Base-by-base conservation (phyloP, 768 basidiomycete genomes). In the Albatrellus ellisii region DNA sequence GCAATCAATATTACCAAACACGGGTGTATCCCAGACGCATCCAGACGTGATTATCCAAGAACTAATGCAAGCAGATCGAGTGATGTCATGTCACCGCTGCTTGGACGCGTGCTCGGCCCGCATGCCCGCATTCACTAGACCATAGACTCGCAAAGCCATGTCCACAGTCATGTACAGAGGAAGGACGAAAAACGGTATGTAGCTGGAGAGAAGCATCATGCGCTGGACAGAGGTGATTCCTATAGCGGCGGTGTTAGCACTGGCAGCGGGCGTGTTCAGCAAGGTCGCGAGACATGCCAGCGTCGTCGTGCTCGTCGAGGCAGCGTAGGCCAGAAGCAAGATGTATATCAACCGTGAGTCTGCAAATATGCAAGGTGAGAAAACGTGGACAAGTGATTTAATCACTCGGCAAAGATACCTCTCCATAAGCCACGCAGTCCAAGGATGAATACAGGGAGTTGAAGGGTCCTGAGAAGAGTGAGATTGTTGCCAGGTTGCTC, bases 221-320 rank as follows among this genome's bases (percentile, higher is more conserved):
- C 69, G 65, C 47, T 90, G 79, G 36, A 83, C 45, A 15, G 70
- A 64, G 20, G 59, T 51, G 3, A 64, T 45, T 1, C 56, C 53
- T 3, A 56, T 42, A 25, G 56, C 55, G 12, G 57, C 45, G 1
- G 64, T 59, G 20, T 56, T 51, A 1, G 47, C 39, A n/a, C 59
- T 60, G 26, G 68, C 60, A 20, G 62, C 51, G 0, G 75, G 75
- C 2, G 70, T 69, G 15, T 67, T 59, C n/a, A 86, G 56, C 26
- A 89, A 56, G 24, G 72, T 63, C 10, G 66, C 59, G 36, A 91
- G 56, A 53, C 82, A 86, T 0, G 88, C 75, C 26, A 86, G 59
- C 11, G 80, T 79, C 0, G 87, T 88, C 0, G 85, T 90, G 0
- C 73, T 67, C 2, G 85, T 80, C 0, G 82, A 85, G 0, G 84